Evolutionary conservation across 495 filamentous ascomycete genomes (phyloP), one percentile per base, ranked within the genome.

Genomic region (Thozetella sp.): DNA sequence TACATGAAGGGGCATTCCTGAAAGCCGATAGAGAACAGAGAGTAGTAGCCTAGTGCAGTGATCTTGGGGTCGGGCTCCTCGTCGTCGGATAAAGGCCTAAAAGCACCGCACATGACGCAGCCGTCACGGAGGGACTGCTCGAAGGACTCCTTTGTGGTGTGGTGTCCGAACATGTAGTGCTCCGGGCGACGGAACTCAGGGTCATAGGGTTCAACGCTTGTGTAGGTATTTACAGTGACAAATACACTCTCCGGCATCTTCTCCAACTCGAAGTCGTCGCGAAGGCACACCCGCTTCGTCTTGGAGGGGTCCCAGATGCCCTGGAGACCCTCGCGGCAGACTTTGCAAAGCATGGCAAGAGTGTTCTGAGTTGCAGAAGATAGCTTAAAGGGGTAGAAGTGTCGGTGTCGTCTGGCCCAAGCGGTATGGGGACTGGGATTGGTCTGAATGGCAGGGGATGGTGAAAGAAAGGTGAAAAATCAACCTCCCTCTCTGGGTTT

Each of bases 111-210:
- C 13, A 40, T 55, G 23, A 63, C 57, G 46, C 65, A 67, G n/a
- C 63, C 63, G 19, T 51, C 45, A 11, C 43, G 19, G 23, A 55
- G 48, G 0, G 63, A 63, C 15, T 12, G 40, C 22, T 56, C 10
- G 22, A 67, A 22, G 15, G 62, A 64, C 50, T 65, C 61, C 12
- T 65, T 53, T 12, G 58, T 20, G 2, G 40, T 23, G 27, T 67
- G 65, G 25, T 67, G 65, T 3, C 65, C 62, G 20, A 64, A 67
- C 19, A 67, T 52, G 25, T 62, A 67, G 25, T 52, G 62, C 45
- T 63, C 65, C 26, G 59, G 62, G 22, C 58, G 59, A 27, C 51
- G 13, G 17, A 56, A 25, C 40, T 58, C 22, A 3, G 25, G 40
- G 11, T 63, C 53, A 19, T 25, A 52, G n/a, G 50, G 50, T 15